Evolutionary conservation across 2,329 filamentous ascomycete genomes (phyloP).

Genomic region (Fusarium denticulatum): DNA sequence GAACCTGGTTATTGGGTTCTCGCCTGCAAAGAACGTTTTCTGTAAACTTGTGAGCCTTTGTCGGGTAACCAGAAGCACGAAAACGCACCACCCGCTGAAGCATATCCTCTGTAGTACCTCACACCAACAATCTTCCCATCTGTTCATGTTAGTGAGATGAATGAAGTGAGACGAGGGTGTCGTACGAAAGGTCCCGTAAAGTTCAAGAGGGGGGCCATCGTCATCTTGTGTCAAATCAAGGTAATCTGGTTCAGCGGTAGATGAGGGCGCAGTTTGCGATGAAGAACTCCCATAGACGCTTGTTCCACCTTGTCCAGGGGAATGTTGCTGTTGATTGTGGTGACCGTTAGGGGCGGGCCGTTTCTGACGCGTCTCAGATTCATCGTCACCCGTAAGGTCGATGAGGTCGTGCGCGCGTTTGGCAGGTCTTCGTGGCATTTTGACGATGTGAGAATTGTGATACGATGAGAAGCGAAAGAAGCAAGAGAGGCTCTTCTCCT

Average conservation of each 20-base stretch:
- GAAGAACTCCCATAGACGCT: conserved; percentile 22
- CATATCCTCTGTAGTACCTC: conserved; percentile 71
- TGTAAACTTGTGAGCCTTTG: conserved; percentile 17
- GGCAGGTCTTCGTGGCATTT: conserved; percentile 26
- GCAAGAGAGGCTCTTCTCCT: not conserved
- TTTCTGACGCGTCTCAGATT: conserved; percentile 39
- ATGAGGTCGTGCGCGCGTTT: conserved; percentile 54
- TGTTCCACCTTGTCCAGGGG: conserved; percentile 33
- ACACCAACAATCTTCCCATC: conserved; percentile 62
- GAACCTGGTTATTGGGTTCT: conserved; percentile 71
- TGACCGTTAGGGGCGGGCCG: conserved; percentile 34
- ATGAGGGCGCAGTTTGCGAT: conserved; percentile 26
- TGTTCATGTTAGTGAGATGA: conserved; percentile 36
- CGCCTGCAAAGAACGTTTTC: conserved; percentile 69
- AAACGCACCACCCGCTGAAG: conserved; percentile 61
- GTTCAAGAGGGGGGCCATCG: conserved; percentile 53
- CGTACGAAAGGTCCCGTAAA: conserved; percentile 60
- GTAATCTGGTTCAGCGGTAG: conserved; percentile 49
- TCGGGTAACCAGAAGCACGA: not conserved
- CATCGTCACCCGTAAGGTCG: conserved; percentile 55
- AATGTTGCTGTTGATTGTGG: conserved; percentile 2
- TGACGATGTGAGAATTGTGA: not conserved
- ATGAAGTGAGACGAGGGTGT: not conserved
- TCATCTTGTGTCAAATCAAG: conserved; percentile 57
- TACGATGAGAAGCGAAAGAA: not conserved